These are phyloP conservation scores for Aspergillaceae sp. DNA, from an alignment of 2,329 filamentous ascomycete genomes.

Conservation along the genomic window DNA sequence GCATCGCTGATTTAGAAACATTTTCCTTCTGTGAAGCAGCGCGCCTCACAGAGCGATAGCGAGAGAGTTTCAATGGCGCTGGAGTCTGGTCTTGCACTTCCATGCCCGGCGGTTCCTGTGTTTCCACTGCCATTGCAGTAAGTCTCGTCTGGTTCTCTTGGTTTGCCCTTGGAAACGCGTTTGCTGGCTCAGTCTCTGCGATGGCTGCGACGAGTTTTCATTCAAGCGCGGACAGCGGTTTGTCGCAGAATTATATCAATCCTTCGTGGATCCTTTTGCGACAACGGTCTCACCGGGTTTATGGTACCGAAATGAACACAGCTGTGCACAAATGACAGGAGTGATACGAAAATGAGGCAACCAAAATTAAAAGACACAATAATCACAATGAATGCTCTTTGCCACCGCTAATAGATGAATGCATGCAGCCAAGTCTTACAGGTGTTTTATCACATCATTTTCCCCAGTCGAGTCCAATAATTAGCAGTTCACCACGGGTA, in stretches of 20 bases:
- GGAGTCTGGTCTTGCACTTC: conserved; percentile 2
- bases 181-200: too few species aligned
- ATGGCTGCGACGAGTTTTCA: too few species aligned
- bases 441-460: conserved; percentile 10
- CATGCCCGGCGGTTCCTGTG: background rate
- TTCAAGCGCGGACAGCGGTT: too few species aligned
- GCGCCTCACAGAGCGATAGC: conserved; percentile 51
- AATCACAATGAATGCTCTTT: background rate
- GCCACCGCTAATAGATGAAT: conserved; percentile 7
- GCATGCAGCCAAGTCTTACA: conserved; percentile 15
- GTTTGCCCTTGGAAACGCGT: too few species aligned
- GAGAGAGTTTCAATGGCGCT: conserved; percentile 42
- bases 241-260: too few species aligned
- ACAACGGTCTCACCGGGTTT: too few species aligned
- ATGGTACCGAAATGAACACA: too few species aligned
- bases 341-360: background rate
- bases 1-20: conserved; percentile 7
- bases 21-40: conserved; percentile 29
- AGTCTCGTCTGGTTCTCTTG: too few species aligned
- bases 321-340: background rate
- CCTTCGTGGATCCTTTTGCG: too few species aligned
- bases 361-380: background rate
- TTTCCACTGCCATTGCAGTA: background rate
- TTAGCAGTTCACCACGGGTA: background rate
- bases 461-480: background rate